Evolutionary conservation across 768 basidiomycete species (phyloP), one percentile per base, ranked within the genome.

Genomic region (Leucogyrophana mollusca): DNA sequence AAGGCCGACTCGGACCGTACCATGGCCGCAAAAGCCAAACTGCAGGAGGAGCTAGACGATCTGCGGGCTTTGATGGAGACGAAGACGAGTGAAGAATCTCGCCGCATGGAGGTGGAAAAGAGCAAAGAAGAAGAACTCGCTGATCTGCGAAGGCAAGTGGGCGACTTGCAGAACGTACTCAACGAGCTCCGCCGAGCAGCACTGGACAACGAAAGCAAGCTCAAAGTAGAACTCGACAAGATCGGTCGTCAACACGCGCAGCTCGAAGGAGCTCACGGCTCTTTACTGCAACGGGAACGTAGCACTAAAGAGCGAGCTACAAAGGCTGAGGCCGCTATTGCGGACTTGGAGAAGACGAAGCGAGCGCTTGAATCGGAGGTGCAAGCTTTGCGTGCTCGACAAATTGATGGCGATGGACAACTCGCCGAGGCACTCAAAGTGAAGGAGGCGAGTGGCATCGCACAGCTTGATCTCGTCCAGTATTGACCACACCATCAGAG

Each of bases 1-100:
- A 81, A 74, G 46, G 71, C 74, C 24, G 83, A 81, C 39, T 35
- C 66, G 61, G 62, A 84, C 65, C 69, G 76, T 27, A 65, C 70
- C 2, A 60, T 68, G 9, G 55, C 54, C 4, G 67, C 75, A 3
- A 81, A 80, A 21, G 69, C 69, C 21, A 87, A 84, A 56, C 71
- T 95, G 2, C 83, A 90, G 56, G 78, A 74, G 33, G 94, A 96
- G 64, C 71, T 96, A 9, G 94, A 95, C 56, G 87, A 90, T 50
- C 73, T 98, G 7, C 85, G 94, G 6, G 71, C 79, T n/a, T 69
- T 89, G 11, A 79, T 96, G 70, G 83, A 85, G 37, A 87, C 89
- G 1, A 96, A 93, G 64, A 79, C 85, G 0, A 85, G 83, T 20
- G 94, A 97, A 62, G 94, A 93, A 57, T 86, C 80, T 8, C 84